Percentiles rank a stretch among this genome's conserved stretches.
Conservation (phyloP, 768 basidiomycete species). For the Glaciozyma antarctica region DNA sequence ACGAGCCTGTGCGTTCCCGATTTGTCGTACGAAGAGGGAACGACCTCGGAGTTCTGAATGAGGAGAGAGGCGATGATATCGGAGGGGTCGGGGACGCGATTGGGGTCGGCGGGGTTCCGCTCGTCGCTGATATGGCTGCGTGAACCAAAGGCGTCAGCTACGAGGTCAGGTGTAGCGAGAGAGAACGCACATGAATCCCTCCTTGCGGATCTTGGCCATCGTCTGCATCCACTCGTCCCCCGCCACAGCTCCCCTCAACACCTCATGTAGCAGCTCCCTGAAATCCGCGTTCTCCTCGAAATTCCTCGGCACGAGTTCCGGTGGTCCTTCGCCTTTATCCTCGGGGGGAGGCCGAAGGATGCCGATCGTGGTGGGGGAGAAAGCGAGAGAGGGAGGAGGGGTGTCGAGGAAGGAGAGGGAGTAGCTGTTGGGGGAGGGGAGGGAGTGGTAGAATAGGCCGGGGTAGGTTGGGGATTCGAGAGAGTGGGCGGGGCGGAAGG, state of each 20-base stretch:
- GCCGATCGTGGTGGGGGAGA: slow-evolving; percentile 30
- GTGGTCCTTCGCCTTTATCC: neutral
- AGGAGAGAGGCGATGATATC: slow-evolving; percentile 30
- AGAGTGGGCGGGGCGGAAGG: neutral
- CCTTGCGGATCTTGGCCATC: slow-evolving; percentile 6
- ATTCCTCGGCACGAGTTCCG: slow-evolving; percentile 18
- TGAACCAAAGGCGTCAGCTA: no score
- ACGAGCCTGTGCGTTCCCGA: slow-evolving; percentile 22
- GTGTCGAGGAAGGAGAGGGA: slow-evolving; percentile 21
- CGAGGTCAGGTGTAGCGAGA: neutral
- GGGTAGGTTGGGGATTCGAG: slow-evolving; percentile 12
- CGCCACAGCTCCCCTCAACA: neutral
- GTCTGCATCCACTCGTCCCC: slow-evolving; percentile 16
- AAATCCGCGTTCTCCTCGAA: slow-evolving; percentile 19
- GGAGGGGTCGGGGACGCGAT: slow-evolving; percentile 21
- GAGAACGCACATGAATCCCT: slow-evolving; percentile 15
- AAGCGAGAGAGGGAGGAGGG: slow-evolving; percentile 17
- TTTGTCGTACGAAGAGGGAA: slow-evolving; percentile 7
- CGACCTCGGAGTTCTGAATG: slow-evolving; percentile 9
- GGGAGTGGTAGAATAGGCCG: slow-evolving; percentile 18
- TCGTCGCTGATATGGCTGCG: slow-evolving; percentile 25
- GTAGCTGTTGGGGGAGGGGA: neutral
- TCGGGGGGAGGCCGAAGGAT: neutral
- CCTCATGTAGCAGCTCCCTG: slow-evolving; percentile 19
- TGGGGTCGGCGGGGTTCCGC: slow-evolving; percentile 22